These are phyloP conservation scores for Hirschioporus abietinus DNA, from an alignment of 768 basidiomycete genomes.

Conservation along the genomic window DNA sequence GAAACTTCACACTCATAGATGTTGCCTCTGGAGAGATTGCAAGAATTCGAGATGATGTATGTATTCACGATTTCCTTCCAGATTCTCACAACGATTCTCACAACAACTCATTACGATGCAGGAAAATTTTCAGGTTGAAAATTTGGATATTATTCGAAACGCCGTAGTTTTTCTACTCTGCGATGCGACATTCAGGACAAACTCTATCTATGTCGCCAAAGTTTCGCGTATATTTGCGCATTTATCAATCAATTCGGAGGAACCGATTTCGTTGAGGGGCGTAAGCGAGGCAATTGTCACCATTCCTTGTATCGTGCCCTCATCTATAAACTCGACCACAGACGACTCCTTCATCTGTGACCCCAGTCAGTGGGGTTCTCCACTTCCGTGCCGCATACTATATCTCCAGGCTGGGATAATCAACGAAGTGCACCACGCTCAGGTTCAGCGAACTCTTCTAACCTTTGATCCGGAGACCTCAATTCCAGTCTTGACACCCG, in stretches of 20 bases:
- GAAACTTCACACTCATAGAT: too few relatives aligned
- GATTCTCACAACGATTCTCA: too few relatives aligned
- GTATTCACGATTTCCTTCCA: too few relatives aligned
- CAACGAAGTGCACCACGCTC: constrained; percentile 65
- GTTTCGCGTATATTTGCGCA: neutral
- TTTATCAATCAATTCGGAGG: neutral
- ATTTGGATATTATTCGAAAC: too few relatives aligned
- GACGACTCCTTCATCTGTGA: neutral
- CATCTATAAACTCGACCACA: neutral
- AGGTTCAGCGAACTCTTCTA: constrained; percentile 97
- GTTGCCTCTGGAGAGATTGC: too few relatives aligned
- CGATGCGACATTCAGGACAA: neutral
- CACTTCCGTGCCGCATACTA: neutral
- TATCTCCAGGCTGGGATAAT: neutral
- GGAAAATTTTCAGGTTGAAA: too few relatives aligned
- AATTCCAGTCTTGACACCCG: too few relatives aligned
- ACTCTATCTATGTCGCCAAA: neutral
- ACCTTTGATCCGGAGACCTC: constrained; percentile 26
- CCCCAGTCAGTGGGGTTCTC: neutral
- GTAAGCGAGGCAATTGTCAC: neutral
- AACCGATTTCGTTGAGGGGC: neutral
- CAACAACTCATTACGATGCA: too few relatives aligned
- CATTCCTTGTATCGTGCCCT: neutral
- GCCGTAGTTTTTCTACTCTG: neutral
- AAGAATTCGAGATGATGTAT: too few relatives aligned